Percentiles rank a stretch among this genome's conserved stretches.
phyloP scores from a whole-genome alignment of 495 filamentous ascomycete genomes.

The Aspergillus nidulans region DNA sequence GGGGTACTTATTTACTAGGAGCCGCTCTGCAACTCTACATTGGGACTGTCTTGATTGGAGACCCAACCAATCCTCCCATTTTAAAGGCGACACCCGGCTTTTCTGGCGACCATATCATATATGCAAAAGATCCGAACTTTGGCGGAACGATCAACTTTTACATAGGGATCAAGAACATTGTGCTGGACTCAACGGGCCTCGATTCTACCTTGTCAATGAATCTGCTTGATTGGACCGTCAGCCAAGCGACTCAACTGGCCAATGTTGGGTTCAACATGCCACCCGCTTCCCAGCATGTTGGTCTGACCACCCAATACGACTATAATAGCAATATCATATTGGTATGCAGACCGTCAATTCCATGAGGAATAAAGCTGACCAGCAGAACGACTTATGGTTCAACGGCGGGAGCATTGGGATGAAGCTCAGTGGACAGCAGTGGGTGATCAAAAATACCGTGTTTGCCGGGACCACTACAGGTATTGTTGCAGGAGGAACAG shows the following conservation, averaged over 20 bases:
- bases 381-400: slow-evolving; percentile 53
- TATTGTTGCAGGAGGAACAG: slow-evolving; percentile 40
- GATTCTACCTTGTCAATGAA: slow-evolving; percentile 21
- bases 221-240: slow-evolving; percentile 59
- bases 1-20: slow-evolving; percentile 39
- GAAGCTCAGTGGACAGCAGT: slow-evolving; percentile 66
- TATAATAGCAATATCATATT: slow-evolving; percentile 39
- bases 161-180: slow-evolving; percentile 39
- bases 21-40: slow-evolving; percentile 33
- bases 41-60: slow-evolving; percentile 39
- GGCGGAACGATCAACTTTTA: slow-evolving; percentile 38
- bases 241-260: slow-evolving; percentile 65
- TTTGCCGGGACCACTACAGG: slow-evolving; percentile 52
- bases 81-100: slow-evolving; percentile 31
- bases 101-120: slow-evolving; percentile 24
- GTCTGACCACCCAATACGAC: slow-evolving; percentile 65
- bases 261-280: slow-evolving; percentile 70
- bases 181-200: slow-evolving; percentile 33
- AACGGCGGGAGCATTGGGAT: slow-evolving; percentile 58
- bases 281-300: slow-evolving; percentile 48
- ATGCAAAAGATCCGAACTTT: slow-evolving; percentile 33
- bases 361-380: no score
- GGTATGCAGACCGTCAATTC: slow-evolving; percentile 13
- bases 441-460: slow-evolving; percentile 60
- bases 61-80: slow-evolving; percentile 29